Evolutionary conservation across 148 eudicot genomes (phyloP), one percentile per base, ranked within the genome.

Genomic region (Heliamphora exappendiculata): DNA sequence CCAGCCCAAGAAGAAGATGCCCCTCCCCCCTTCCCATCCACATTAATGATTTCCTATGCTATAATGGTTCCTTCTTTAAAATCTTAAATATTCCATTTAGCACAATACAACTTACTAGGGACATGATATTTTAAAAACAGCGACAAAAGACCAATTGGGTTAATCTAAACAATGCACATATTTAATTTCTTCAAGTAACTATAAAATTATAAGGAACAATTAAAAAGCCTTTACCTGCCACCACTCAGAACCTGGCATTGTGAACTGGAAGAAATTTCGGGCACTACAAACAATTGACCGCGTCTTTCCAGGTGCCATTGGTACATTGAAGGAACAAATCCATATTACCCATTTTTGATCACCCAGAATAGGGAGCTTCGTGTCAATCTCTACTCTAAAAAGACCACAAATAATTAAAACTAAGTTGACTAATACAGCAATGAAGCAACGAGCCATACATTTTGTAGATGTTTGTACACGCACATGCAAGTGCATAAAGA

Each of bases 271-370:
- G 85, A 94, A 94, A 82, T 94, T 94, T 29, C 98, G 93, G 59
- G 98, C 98, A 81, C 98, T 94, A 74, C 97, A 94, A 79, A 94
- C 98, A 79, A 94, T 94, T 34, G 98, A 94, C n/a, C 97, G 96
- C 39, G 98, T 94, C 87, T 94, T 94, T 81, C 98, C 98, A 69
- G 97, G 98, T 57, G 91, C 92, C 98, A 94, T 94, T 45, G 98
- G 98, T 79, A 94, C 89, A 84, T 94, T 94, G 79, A 94, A 94
- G 75, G 98, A 94, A 82, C 98, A 94, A 59, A 94, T 94, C 98
- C 98, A 94, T 87, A 94, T 94, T 22, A 88, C 85, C 98, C 98
- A 94, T 84, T 94, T 94, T 83, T 92, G 96, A 82, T 92, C 92
- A 68, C 98, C 98, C 72, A 92, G 87, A 54, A 92, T 20, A 19